Percentiles rank a stretch among this genome's conserved stretches.
These are phyloP conservation scores for Kingdonia uniflora DNA, from an alignment of 164 flowering plant species.

Conservation along the genomic window DNA sequence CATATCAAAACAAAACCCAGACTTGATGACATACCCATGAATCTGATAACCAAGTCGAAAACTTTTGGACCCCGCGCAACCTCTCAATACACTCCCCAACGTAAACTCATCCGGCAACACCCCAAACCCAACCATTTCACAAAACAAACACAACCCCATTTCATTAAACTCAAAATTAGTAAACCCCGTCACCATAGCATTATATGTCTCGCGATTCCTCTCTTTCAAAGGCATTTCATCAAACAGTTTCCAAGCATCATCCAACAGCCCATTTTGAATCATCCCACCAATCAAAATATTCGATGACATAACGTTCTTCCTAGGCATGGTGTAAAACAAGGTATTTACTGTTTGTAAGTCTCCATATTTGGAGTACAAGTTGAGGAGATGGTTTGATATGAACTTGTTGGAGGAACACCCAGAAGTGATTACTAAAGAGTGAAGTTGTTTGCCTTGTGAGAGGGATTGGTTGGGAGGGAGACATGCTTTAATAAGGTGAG, in stretches of 20 bases:
- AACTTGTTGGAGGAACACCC: conserved; percentile 51
- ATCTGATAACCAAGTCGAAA: conserved; percentile 13
- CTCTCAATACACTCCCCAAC: conserved; percentile 20
- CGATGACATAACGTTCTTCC: conserved; percentile 50
- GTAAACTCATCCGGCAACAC: conserved; percentile 21
- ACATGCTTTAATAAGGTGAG: conserved; percentile 46
- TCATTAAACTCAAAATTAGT: conserved; percentile 42
- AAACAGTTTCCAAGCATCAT: conserved; percentile 41
- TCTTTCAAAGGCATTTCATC: conserved; percentile 54
- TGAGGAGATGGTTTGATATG: conserved; percentile 50
- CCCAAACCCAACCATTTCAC: conserved; percentile 16
- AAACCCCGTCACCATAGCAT: conserved; percentile 55
- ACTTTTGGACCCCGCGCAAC: conserved; percentile 16
- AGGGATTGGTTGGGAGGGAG: conserved; percentile 29
- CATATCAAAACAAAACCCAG: conserved; percentile 40
- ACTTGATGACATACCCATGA: conserved; percentile 39
- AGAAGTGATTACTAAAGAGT: conserved; percentile 37
- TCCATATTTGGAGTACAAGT: conserved; percentile 46
- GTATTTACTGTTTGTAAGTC: conserved; percentile 17
- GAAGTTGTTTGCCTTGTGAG: conserved; percentile 36
- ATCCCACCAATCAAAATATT: conserved; percentile 55
- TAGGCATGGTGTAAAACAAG: conserved; percentile 40
- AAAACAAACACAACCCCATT: conserved; percentile 44
- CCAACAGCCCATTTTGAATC: conserved; percentile 42
- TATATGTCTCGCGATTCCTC: conserved; percentile 60